Percentiles rank a stretch among this genome's conserved stretches.
Evolutionary conservation across 108 stramenopile genomes (phyloP).

Genomic region (Skeletonema marinoi): DNA sequence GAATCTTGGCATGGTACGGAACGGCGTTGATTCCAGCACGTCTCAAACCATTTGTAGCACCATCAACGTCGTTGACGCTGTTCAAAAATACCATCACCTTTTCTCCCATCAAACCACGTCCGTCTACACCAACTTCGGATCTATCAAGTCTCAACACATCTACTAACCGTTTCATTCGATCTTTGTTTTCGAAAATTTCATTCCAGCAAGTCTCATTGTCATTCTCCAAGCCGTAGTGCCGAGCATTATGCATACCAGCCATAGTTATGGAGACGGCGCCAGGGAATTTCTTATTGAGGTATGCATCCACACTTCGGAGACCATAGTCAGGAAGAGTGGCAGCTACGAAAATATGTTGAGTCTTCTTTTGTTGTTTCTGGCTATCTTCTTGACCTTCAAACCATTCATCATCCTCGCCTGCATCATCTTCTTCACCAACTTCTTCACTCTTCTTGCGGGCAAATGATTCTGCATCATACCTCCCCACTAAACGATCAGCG

Average conservation of each 20-base stretch:
- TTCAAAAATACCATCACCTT: conserved; percentile 92
- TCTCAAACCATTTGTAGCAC: conserved; percentile 67
- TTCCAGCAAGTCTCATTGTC: conserved; percentile 69
- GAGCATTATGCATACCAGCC: conserved; percentile 85
- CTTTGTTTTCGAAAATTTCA: conserved; percentile 73
- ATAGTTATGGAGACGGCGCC: conserved; percentile 67
- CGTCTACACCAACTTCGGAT: conserved; percentile 45
- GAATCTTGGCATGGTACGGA: conserved; percentile 86
- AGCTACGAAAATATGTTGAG: conserved; percentile 90
- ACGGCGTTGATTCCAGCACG: conserved; percentile 78
- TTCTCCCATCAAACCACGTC: conserved; percentile 72
- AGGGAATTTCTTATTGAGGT: conserved; percentile 85
- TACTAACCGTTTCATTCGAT: conserved; percentile 78
- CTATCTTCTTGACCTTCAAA: conserved; percentile 6
- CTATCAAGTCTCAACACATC: conserved; percentile 61
- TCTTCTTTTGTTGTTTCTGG: conserved; percentile 34
- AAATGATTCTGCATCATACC: conserved; percentile 27
- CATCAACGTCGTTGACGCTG: conserved; percentile 84
- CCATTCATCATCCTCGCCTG: conserved; percentile 8
- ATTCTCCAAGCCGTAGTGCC: conserved; percentile 79
- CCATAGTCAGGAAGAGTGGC: conserved; percentile 96
- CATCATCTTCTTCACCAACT: conserved; percentile 33
- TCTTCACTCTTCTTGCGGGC: conserved; percentile 25
- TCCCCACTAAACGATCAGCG: conserved; percentile 59
- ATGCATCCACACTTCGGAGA: conserved; percentile 89